These are phyloP conservation scores for Mucor racemosus DNA, from an alignment of 371 early-diverging fungal species.

Conservation along the genomic window DNA sequence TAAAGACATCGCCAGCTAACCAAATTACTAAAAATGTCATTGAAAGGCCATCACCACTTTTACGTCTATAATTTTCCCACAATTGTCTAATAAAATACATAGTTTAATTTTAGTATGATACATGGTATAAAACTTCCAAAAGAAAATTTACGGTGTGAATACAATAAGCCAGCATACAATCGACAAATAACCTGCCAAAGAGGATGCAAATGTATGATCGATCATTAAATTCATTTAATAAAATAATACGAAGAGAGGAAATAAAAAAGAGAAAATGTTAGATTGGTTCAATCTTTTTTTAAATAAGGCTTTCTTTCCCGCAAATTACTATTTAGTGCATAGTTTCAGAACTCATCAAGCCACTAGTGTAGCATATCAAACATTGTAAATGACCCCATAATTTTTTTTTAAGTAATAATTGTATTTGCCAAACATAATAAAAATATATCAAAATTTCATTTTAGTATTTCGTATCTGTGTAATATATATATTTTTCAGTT, in stretches of 20 bases:
- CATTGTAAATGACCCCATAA: background rate
- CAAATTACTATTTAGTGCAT: background rate
- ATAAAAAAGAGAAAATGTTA: constrained; percentile 60
- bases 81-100: constrained; percentile 50
- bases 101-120: background rate
- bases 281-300: background rate
- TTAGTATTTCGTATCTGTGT: constrained; percentile 4
- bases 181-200: constrained; percentile 49
- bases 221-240: constrained; percentile 9
- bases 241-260: constrained; percentile 18
- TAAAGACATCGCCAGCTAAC: constrained; percentile 85
- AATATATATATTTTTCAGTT: constrained; percentile 14
- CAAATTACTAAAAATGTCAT: constrained; percentile 77
- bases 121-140: background rate
- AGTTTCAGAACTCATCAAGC: constrained; percentile 5
- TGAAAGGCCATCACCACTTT: constrained; percentile 70
- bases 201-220: constrained; percentile 32
- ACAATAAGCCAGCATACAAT: constrained; percentile 67
- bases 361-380: background rate
- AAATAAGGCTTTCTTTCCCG: background rate
- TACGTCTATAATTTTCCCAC: constrained; percentile 63
- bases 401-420: background rate
- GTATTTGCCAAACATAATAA: background rate
- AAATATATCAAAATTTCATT: background rate
- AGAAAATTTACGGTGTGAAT: constrained; percentile 60